Conservation (phyloP, 108 stramenopile species). For the Schizochytrium sp. region DNA sequence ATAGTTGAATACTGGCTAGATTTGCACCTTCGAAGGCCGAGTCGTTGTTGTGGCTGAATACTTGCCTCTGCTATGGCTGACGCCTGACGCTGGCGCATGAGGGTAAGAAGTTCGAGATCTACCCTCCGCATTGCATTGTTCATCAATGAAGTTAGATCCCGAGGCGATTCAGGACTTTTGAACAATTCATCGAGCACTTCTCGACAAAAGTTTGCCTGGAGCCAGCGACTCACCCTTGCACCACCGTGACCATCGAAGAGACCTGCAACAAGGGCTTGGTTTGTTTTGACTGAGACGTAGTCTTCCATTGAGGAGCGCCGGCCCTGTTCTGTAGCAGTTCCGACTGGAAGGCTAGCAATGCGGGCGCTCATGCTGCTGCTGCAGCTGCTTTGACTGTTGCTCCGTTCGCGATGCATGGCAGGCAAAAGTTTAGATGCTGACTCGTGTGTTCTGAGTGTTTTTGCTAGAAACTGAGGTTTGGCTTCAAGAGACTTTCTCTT, state of each 20-base stretch:
- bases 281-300: background rate
- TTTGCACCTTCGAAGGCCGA: background rate
- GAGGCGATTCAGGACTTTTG: background rate
- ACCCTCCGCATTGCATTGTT: background rate
- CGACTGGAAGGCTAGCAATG: background rate
- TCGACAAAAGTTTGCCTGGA: background rate
- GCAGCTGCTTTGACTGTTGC: background rate
- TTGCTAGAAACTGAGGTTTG: no score
- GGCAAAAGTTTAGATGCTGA: no score
- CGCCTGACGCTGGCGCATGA: background rate
- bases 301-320: conserved; percentile 29
- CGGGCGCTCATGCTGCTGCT: background rate
- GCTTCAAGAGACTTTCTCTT: no score
- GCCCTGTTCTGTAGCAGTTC: background rate
- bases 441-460: no score
- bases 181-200: background rate
- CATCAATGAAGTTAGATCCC: background rate
- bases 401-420: no score
- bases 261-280: background rate
- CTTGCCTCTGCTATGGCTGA: background rate
- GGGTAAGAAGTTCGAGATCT: conserved; percentile 46
- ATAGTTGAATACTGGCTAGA: background rate
- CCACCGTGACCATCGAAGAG: conserved; percentile 57
- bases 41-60: conserved; percentile 8
- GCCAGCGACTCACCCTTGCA: background rate